A percentile compares a stretch with the other conserved stretches of the same genome.
These are phyloP conservation scores for Saccharomycopsis fibuligera DNA, from an alignment of 805 yeast species.

Conservation along the genomic window DNA sequence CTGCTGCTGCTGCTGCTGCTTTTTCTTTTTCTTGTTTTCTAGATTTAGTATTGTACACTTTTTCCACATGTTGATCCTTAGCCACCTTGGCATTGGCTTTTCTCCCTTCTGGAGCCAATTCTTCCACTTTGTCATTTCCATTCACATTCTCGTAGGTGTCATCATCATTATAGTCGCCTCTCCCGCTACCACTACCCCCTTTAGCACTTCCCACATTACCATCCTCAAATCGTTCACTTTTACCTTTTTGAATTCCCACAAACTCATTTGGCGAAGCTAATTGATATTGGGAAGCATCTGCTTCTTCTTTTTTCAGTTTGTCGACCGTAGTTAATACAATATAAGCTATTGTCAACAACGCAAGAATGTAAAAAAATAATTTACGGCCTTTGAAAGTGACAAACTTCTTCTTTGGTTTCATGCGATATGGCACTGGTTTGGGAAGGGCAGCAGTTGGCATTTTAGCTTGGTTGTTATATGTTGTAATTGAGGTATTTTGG, in stretches of 20 bases:
- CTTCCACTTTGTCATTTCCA: neutral
- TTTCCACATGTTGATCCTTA: neutral
- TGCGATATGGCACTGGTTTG: slow-evolving; percentile 21
- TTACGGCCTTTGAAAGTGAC: slow-evolving; percentile 14
- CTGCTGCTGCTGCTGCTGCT: neutral
- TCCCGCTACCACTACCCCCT: too few species aligned
- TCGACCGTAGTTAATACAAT: slow-evolving; percentile 14
- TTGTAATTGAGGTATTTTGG: too few species aligned
- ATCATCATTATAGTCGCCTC: slow-evolving; percentile 31
- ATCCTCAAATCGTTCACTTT: too few species aligned
- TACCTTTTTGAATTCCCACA: slow-evolving; percentile 18
- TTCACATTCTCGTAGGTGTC: neutral
- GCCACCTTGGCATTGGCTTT: neutral
- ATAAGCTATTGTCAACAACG: slow-evolving; percentile 16
- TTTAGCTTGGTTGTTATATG: too few species aligned
- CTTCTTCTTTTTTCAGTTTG: neutral
- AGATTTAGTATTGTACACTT: slow-evolving; percentile 1
- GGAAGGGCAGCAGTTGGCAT: too few species aligned
- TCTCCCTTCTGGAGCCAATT: neutral
- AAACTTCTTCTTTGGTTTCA: slow-evolving; percentile 21
- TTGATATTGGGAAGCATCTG: slow-evolving; percentile 17
- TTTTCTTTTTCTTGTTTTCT: too few species aligned
- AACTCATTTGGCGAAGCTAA: slow-evolving; percentile 21
- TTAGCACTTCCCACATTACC: too few species aligned
- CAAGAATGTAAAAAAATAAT: slow-evolving; percentile 13